Evolutionary conservation across 768 basidiomycete genomes (phyloP).

Genomic region (Termitomyces sp.): DNA sequence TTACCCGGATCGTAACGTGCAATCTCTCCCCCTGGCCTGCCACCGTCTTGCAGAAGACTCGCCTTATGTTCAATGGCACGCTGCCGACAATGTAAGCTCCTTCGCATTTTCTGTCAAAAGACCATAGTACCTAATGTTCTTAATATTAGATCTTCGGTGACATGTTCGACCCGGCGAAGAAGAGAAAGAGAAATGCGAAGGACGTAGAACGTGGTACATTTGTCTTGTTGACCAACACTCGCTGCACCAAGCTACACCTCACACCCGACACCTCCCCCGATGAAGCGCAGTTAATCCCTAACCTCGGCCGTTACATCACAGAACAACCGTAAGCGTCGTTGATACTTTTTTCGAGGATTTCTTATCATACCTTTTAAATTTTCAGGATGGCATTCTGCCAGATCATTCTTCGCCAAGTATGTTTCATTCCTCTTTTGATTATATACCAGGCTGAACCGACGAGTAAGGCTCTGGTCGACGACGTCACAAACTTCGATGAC

Average conservation of each 20-base stretch:
- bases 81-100: not conserved
- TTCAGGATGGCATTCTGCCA: not conserved
- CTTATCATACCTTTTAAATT: no score
- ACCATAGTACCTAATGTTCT: not conserved
- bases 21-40: not conserved
- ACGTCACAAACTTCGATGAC: not conserved
- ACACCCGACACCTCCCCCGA: not conserved
- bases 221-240: not conserved
- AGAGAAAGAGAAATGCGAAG: not conserved
- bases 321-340: not conserved
- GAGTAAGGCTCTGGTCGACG: not conserved
- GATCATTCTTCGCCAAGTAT: not conserved
- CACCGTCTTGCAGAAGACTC: not conserved
- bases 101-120: no score
- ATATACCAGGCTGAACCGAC: not conserved
- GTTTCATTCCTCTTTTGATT: not conserved
- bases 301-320: not conserved
- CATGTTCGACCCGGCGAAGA: not conserved
- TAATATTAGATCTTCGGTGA: not conserved
- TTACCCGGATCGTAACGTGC: not conserved
- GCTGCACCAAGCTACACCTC: not conserved
- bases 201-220: not conserved
- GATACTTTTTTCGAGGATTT: not conserved
- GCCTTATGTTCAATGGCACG: constrained; percentile 1
- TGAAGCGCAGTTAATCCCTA: not conserved